Percentiles rank a stretch among this genome's conserved stretches.
Evolutionary conservation across 2,329 filamentous ascomycete genomes (phyloP).

Genomic region (Cadophora sp.): DNA sequence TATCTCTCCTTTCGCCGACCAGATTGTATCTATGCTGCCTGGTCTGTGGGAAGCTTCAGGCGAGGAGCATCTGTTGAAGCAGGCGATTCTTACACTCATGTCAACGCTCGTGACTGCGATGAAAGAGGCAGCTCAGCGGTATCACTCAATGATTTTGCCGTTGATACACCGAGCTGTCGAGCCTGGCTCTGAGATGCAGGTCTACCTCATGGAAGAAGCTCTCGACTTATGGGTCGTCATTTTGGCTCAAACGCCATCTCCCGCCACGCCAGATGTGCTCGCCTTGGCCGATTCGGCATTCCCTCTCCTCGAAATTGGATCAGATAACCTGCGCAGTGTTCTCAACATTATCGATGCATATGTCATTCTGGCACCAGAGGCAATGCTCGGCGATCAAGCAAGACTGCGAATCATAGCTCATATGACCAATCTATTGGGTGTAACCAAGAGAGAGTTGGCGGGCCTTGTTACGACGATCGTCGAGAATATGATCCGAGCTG

Average conservation of each 20-base stretch:
- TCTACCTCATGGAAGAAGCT: slow-evolving; percentile 90
- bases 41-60: slow-evolving; percentile 84
- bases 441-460: slow-evolving; percentile 62
- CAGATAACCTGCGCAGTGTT: slow-evolving; percentile 65
- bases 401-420: slow-evolving; percentile 58
- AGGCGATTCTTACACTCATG: slow-evolving; percentile 87
- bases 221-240: slow-evolving; percentile 88
- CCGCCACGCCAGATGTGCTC: slow-evolving; percentile 67
- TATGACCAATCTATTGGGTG: slow-evolving; percentile 57
- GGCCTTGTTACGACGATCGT: slow-evolving; percentile 65
- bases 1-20: slow-evolving; percentile 73
- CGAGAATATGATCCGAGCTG: slow-evolving; percentile 69
- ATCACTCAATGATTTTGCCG: slow-evolving; percentile 81
- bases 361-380: slow-evolving; percentile 71
- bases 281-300: slow-evolving; percentile 68
- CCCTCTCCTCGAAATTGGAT: slow-evolving; percentile 70
- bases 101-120: slow-evolving; percentile 86
- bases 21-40: slow-evolving; percentile 81
- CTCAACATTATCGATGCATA: slow-evolving; percentile 74
- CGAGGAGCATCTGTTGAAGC: slow-evolving; percentile 86
- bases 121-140: slow-evolving; percentile 77
- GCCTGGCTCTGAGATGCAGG: slow-evolving; percentile 73
- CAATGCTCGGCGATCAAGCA: slow-evolving; percentile 64
- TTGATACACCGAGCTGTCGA: slow-evolving; percentile 82
- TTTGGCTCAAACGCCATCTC: slow-evolving; percentile 67